phyloP scores from a whole-genome alignment of 208 protist genomes.

The Crithidia sp. region DNA sequence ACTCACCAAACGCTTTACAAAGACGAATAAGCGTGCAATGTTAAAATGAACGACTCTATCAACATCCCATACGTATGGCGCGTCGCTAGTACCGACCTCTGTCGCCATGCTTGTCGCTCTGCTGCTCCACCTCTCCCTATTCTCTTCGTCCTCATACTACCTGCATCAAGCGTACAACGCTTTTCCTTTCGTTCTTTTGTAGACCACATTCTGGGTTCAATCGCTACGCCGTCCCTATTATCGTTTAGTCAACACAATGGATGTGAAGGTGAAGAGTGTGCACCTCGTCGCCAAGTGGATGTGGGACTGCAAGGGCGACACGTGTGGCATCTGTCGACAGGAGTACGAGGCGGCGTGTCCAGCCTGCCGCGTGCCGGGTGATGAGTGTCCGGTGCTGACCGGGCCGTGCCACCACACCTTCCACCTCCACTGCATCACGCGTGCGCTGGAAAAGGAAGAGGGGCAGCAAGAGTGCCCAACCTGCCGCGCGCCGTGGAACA shows the following conservation, averaged over 20 bases:
- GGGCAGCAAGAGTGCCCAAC: constrained; percentile 76
- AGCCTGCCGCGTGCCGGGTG: constrained; percentile 81
- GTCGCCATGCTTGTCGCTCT: too few species aligned
- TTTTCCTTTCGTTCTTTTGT: not conserved
- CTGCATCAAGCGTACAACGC: too few species aligned
- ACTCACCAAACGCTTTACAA: too few species aligned
- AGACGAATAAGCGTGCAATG: too few species aligned
- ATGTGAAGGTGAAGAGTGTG: constrained; percentile 76
- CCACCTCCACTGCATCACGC: constrained; percentile 99
- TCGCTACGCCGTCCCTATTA: not conserved
- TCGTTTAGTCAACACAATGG: constrained; percentile 44
- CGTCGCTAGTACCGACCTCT: too few species aligned
- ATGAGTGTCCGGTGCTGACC: constrained; percentile 97
- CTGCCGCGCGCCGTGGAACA: constrained; percentile 84
- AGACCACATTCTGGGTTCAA: not conserved
- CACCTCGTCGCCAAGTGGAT: constrained; percentile 88
- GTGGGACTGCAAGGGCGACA: constrained; percentile 88
- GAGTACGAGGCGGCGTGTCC: constrained; percentile 89
- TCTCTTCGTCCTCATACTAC: too few species aligned
- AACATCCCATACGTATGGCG: too few species aligned
- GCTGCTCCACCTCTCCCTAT: too few species aligned
- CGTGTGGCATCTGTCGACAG: constrained; percentile 89
- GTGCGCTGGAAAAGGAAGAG: constrained; percentile 81
- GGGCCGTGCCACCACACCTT: constrained; percentile 98
- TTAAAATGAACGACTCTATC: too few species aligned